phyloP scores from a whole-genome alignment of 768 basidiomycete species.

The Rhizopogon vulgaris region DNA sequence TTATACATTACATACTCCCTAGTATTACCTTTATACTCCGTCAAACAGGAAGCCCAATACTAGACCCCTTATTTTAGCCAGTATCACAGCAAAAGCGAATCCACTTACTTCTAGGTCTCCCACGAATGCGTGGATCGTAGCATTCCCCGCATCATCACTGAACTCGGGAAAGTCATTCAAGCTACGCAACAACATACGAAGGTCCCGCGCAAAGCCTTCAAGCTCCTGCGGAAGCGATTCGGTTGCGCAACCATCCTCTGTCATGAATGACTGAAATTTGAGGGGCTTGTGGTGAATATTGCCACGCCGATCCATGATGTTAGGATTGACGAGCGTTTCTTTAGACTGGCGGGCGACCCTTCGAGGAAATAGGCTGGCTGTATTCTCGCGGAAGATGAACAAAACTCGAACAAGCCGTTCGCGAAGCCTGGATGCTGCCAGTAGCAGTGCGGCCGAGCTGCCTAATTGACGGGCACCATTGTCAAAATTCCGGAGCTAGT shows the following conservation, averaged over 20 bases:
- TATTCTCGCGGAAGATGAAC: slow-evolving; percentile 39
- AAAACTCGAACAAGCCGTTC: slow-evolving; percentile 35
- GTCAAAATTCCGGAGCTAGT: slow-evolving; percentile 38
- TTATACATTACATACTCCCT: neutral
- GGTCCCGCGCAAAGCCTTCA: slow-evolving; percentile 32
- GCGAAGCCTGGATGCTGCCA: slow-evolving; percentile 36
- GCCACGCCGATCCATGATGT: slow-evolving; percentile 13
- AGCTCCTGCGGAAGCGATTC: slow-evolving; percentile 36
- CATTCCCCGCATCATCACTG: slow-evolving; percentile 36
- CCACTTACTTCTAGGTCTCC: slow-evolving; percentile 33
- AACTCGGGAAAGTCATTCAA: slow-evolving; percentile 44
- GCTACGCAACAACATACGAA: slow-evolving; percentile 34
- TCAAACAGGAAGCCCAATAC: slow-evolving; percentile 41
- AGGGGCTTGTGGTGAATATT: slow-evolving; percentile 11
- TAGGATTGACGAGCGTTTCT: slow-evolving; percentile 23
- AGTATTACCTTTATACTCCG: slow-evolving; percentile 29
- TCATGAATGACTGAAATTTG: slow-evolving; percentile 23
- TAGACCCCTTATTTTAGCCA: slow-evolving; percentile 6
- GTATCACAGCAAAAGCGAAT: neutral
- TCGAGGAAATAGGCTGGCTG: slow-evolving; percentile 38
- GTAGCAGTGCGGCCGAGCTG: slow-evolving; percentile 38
- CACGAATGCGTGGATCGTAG: slow-evolving; percentile 31
- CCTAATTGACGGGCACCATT: slow-evolving; percentile 40
- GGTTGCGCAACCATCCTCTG: slow-evolving; percentile 30
- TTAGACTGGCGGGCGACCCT: slow-evolving; percentile 26